Evolutionary conservation across 768 basidiomycete species (phyloP).

Genomic region (Galerina marginata): DNA sequence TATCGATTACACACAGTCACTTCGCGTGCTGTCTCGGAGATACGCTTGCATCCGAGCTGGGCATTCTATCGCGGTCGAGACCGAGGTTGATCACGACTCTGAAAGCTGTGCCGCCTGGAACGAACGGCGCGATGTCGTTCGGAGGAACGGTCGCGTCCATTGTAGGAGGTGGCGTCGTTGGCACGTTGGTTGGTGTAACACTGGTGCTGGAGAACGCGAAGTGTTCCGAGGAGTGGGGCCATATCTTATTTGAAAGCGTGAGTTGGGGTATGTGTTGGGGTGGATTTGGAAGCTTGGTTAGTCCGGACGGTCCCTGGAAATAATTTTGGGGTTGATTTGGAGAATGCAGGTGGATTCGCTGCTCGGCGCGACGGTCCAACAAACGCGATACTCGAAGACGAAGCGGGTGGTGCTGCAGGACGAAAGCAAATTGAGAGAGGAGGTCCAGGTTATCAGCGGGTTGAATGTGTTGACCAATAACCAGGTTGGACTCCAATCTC

Average conservation of each 20-base stretch:
- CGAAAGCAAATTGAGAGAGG: conserved; percentile 32
- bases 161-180: conserved; percentile 76
- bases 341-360: conserved; percentile 74
- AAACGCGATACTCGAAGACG: conserved; percentile 70
- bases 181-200: conserved; percentile 58
- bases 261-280: conserved; percentile 72
- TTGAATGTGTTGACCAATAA: conserved; percentile 80
- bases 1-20: conserved; percentile 55
- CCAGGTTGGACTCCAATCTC: conserved; percentile 53
- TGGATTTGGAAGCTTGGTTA: conserved; percentile 78
- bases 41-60: conserved; percentile 92
- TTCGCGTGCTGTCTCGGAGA: conserved; percentile 91
- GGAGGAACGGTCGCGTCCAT: conserved; percentile 78
- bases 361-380: conserved; percentile 86
- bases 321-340: too few relatives aligned
- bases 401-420: conserved; percentile 72
- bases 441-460: conserved; percentile 63
- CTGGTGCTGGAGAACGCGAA: conserved; percentile 65
- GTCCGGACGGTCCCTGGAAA: conserved; percentile 19
- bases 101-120: conserved; percentile 80
- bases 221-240: conserved; percentile 49
- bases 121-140: conserved; percentile 85
- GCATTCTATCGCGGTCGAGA: conserved; percentile 73
- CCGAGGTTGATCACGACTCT: conserved; percentile 84
- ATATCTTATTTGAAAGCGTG: conserved; percentile 48